Evolutionary conservation across 2,329 filamentous ascomycete species (phyloP), one percentile per base, ranked within the genome.

Genomic region (Sclerotinia sclerotiorum): DNA sequence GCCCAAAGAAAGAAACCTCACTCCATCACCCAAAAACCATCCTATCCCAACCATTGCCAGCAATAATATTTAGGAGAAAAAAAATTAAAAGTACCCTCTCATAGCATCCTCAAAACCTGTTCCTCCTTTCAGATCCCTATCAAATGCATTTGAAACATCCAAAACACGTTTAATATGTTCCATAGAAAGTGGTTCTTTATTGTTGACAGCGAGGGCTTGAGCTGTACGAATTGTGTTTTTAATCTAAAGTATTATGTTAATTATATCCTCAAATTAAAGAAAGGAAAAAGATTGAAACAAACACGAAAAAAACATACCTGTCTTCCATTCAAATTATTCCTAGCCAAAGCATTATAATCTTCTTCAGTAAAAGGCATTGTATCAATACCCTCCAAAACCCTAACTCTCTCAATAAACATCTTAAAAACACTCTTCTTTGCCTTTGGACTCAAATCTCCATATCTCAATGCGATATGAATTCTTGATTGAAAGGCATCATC

Each of bases 401-500:
- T 84, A 4, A 94, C 92, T 46, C 88, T 87, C 69, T 90, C 87
- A 51, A 97, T 82, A 79, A 97, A 96, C 80, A 93, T 89, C 79
- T 89, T 89, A 87, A 94, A 97, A 57, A 97, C 91, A 70, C 87
- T 84, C 74, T 88, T 89, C 80, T 91, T 90, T 15, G 93, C 92
- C 74, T 90, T 89, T 6, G 81, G 78, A 51, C 88, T 88, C 11
- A 97, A 84, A 61, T 90, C 87, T 51, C 91, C 90, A 79, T 97
- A 97, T 39, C 90, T 85, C 11, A 97, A 82, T 0, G 92, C 91
- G 74, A 97, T 89, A 78, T 97, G 92, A 70, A 79, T 96, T 32
- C 93, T 87, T 13, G 88, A 92, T 77, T 95, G 91, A 82, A 97
- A 97, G 0, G 93, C 93, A 70, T 95, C 92, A 74, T 97, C 93